Percentiles rank a stretch among this genome's conserved stretches.
Evolutionary conservation across 805 yeast species (phyloP).

Genomic region (Hermanozyma aechmeae): DNA sequence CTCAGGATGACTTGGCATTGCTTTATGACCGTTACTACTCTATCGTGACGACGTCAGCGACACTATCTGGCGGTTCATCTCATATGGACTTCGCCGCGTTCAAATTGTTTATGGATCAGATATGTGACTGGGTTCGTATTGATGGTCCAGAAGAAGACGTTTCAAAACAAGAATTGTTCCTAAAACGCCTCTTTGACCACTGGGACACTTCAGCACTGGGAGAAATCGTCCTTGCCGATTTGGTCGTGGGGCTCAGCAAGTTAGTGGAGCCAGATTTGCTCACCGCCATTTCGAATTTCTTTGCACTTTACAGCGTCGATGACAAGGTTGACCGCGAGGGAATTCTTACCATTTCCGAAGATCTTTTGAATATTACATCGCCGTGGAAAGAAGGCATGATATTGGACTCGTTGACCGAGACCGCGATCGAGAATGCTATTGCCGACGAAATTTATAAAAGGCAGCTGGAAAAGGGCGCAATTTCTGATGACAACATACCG

Average conservation of each 20-base stretch:
- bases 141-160: slow-evolving; percentile 15
- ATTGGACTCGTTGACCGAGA: slow-evolving; percentile 57
- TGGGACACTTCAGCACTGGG: slow-evolving; percentile 61
- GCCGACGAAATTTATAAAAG: slow-evolving; percentile 51
- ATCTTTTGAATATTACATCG: slow-evolving; percentile 66
- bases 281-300: slow-evolving; percentile 71
- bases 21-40: slow-evolving; percentile 80
- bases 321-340: slow-evolving; percentile 63
- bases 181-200: slow-evolving; percentile 52
- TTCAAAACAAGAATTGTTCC: slow-evolving; percentile 33
- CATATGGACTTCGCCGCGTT: slow-evolving; percentile 70
- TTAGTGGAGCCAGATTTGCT: slow-evolving; percentile 66
- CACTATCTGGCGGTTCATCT: slow-evolving; percentile 41
- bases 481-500: slow-evolving; percentile 19
- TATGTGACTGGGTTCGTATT: slow-evolving; percentile 66
- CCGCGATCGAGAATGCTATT: slow-evolving; percentile 54
- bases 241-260: slow-evolving; percentile 64
- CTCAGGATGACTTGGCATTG: slow-evolving; percentile 50
- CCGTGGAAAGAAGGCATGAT: slow-evolving; percentile 74
- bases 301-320: slow-evolving; percentile 54
- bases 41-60: slow-evolving; percentile 54
- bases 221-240: slow-evolving; percentile 55
- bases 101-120: slow-evolving; percentile 62
- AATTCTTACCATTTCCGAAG: slow-evolving; percentile 80
- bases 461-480: slow-evolving; percentile 20